Percentiles rank a stretch among this genome's conserved stretches.
Evolutionary conservation across 441 rosid genomes (phyloP).

Genomic region (Pelargonium australe): DNA sequence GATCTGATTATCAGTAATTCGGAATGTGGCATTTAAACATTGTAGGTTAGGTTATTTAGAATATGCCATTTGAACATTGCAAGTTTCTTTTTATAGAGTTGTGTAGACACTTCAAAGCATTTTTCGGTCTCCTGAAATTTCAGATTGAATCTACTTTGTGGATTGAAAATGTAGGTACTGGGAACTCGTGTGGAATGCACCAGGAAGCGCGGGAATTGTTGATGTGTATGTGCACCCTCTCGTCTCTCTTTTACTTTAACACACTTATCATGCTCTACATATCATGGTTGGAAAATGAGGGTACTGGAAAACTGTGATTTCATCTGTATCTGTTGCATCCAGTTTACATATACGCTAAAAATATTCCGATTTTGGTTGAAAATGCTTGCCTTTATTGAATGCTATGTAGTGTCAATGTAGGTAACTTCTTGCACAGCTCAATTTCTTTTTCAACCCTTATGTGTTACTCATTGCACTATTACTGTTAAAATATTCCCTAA

Average conservation of each 20-base stretch:
- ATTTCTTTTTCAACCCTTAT: background rate
- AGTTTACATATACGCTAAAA: background rate
- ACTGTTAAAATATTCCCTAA: no score
- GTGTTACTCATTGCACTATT: background rate
- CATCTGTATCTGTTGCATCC: background rate
- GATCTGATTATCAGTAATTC: no score
- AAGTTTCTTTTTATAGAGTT: background rate
- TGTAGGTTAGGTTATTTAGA: background rate
- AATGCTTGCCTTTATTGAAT: background rate
- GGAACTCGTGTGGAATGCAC: conserved; percentile 5
- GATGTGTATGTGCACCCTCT: conserved; percentile 1
- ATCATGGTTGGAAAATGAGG: background rate
- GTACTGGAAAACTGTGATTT: background rate
- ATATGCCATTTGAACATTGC: background rate
- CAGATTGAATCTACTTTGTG: background rate
- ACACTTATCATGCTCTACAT: no score
- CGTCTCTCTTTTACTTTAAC: no score
- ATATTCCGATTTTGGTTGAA: background rate
- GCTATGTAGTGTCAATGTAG: background rate
- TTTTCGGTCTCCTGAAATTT: background rate
- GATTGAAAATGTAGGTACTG: background rate
- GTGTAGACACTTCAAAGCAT: background rate
- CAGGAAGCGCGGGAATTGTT: background rate
- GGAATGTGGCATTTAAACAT: background rate
- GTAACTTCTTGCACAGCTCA: background rate